Percentiles rank a stretch among this genome's conserved stretches.
These are phyloP conservation scores for Suillus occidentalis DNA, from an alignment of 768 basidiomycete genomes.

Conservation along the genomic window DNA sequence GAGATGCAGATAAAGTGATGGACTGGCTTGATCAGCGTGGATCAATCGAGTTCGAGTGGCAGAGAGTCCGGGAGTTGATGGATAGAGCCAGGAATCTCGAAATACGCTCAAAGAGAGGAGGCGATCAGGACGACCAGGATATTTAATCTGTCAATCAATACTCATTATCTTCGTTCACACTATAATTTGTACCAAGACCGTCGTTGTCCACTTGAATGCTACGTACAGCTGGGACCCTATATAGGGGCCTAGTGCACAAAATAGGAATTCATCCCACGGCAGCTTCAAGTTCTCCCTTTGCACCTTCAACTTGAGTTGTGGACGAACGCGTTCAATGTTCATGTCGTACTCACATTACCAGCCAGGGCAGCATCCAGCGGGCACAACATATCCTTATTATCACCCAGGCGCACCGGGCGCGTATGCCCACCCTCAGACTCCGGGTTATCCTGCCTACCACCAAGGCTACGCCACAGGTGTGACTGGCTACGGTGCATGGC, in stretches of 20 bases:
- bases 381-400: constrained; percentile 63
- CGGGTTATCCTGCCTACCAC: constrained; percentile 50
- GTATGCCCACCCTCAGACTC: constrained; percentile 39
- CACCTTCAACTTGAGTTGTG: not conserved
- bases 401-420: constrained; percentile 45
- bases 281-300: not conserved
- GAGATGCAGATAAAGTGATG: constrained; percentile 76
- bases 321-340: constrained; percentile 1
- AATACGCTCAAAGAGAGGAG: constrained; percentile 45
- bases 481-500: constrained; percentile 68
- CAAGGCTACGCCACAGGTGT: constrained; percentile 60
- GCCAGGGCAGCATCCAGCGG: constrained; percentile 35
- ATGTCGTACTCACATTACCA: constrained; percentile 40
- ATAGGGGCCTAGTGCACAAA: constrained; percentile 3
- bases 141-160: not conserved
- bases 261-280: constrained; percentile 3
- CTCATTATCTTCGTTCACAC: not conserved
- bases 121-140: constrained; percentile 32
- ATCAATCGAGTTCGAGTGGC: constrained; percentile 69
- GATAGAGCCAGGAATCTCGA: constrained; percentile 70
- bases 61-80: constrained; percentile 70
- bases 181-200: not conserved
- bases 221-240: not conserved
- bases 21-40: constrained; percentile 77
- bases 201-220: not conserved